phyloP scores from a whole-genome alignment of 108 stramenopile genomes.

The Cyclotella sp. region DNA sequence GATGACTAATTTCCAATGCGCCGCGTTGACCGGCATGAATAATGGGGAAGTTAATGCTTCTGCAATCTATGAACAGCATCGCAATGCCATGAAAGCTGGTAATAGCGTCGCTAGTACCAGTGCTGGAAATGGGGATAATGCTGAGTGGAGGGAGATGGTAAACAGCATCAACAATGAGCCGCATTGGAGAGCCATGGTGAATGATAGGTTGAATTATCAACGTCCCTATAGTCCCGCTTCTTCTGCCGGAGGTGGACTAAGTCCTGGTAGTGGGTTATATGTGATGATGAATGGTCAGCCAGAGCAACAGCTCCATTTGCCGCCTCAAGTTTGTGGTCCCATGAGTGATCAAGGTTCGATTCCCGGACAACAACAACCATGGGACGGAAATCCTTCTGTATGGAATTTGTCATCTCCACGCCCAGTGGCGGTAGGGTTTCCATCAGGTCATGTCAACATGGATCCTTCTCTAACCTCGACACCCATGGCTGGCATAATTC shows the following conservation, averaged over 20 bases:
- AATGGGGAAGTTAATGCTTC: not conserved
- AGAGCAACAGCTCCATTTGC: too few relatives aligned
- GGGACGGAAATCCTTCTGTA: not conserved
- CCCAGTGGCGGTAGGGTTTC: too few relatives aligned
- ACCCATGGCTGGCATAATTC: not conserved
- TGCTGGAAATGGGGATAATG: not conserved
- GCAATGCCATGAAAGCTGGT: not conserved
- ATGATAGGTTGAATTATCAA: constrained; percentile 18
- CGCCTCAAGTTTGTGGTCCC: too few relatives aligned
- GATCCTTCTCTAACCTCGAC: not conserved
- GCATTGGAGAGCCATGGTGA: constrained; percentile 4
- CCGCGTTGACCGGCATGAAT: not conserved
- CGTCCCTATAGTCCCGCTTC: constrained; percentile 3
- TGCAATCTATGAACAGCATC: constrained; percentile 1
- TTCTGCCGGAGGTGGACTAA: not conserved
- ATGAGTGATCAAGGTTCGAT: too few relatives aligned
- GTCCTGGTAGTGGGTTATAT: not conserved
- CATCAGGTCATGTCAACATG: too few relatives aligned
- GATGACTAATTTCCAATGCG: not conserved
- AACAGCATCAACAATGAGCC: not conserved
- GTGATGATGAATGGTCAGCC: not conserved
- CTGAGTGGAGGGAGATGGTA: constrained; percentile 2
- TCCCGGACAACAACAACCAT: not conserved
- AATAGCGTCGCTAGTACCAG: not conserved
- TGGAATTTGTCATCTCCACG: too few relatives aligned